Conservation (phyloP, 805 yeast genomes). For the Tetrapisispora phaffii region DNA sequence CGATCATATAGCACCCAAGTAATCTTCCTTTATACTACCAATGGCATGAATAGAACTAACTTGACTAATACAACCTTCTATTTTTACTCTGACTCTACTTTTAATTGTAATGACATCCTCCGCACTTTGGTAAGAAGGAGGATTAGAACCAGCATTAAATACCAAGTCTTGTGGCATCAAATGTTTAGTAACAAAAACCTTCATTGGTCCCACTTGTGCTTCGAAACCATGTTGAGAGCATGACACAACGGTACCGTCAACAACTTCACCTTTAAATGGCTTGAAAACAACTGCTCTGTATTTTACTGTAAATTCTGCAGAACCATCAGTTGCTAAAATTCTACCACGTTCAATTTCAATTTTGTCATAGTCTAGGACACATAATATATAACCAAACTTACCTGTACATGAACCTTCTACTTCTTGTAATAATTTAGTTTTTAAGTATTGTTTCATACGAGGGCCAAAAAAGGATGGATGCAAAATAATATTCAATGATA, state of each 20-base stretch:
- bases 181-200: conserved; percentile 90
- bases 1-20: conserved; percentile 61
- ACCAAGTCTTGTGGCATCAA: conserved; percentile 89
- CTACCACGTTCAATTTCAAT: conserved; percentile 93
- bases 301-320: conserved; percentile 93
- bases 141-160: conserved; percentile 90
- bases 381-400: conserved; percentile 93
- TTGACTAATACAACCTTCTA: conserved; percentile 95
- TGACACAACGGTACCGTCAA: conserved; percentile 89
- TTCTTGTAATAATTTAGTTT: conserved; percentile 83
- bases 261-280: conserved; percentile 98
- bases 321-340: conserved; percentile 82
- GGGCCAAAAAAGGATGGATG: conserved; percentile 98
- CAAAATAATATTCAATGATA: conserved; percentile 80
- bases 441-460: conserved; percentile 87
- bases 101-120: conserved; percentile 95
- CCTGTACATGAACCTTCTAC: conserved; percentile 99
- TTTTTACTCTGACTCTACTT: conserved; percentile 83
- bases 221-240: conserved; percentile 94
- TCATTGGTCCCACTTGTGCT: conserved; percentile 95
- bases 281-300: conserved; percentile 96
- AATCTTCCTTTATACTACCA: conserved; percentile 96
- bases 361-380: conserved; percentile 88
- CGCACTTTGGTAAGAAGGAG: conserved; percentile 94
- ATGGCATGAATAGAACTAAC: conserved; percentile 96